Percentiles rank a stretch among this genome's conserved stretches.
These are phyloP conservation scores for Rhodocollybia butyracea DNA, from an alignment of 768 basidiomycete genomes.

Conservation along the genomic window DNA sequence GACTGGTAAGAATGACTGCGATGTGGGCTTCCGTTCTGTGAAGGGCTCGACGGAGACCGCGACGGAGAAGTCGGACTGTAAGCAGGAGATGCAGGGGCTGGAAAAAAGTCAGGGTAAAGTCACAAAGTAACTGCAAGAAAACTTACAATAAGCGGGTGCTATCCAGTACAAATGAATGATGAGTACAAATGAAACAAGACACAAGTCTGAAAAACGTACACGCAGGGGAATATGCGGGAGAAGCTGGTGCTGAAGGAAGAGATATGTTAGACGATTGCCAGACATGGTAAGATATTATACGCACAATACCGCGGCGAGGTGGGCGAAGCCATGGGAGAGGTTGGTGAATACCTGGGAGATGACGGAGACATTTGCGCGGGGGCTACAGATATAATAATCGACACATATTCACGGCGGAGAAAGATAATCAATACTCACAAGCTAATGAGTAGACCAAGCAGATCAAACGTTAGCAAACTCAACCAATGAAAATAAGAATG, in stretches of 20 bases:
- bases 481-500: constrained; percentile 2
- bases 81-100: constrained; percentile 81
- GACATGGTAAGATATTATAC: constrained; percentile 21
- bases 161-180: neutral
- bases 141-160: constrained; percentile 82
- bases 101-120: constrained; percentile 11
- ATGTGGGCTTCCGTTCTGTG: constrained; percentile 43
- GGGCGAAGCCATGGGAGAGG: constrained; percentile 86
- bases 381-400: constrained; percentile 38
- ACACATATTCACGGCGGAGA: neutral
- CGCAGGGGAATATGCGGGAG: constrained; percentile 84
- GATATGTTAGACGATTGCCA: constrained; percentile 9
- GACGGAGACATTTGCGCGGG: constrained; percentile 84
- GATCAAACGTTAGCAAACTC: constrained; percentile 20
- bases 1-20: constrained; percentile 44
- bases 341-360: constrained; percentile 91
- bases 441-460: constrained; percentile 35
- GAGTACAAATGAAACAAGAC: constrained; percentile 7
- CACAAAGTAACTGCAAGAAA: neutral
- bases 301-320: constrained; percentile 90
- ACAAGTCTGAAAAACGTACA: constrained; percentile 49
- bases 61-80: constrained; percentile 85
- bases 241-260: constrained; percentile 64
- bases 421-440: constrained; percentile 34
- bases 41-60: constrained; percentile 82